Base-by-base conservation (phyloP, 2,329 filamentous ascomycete genomes). In the Fusarium keratoplasticum region DNA sequence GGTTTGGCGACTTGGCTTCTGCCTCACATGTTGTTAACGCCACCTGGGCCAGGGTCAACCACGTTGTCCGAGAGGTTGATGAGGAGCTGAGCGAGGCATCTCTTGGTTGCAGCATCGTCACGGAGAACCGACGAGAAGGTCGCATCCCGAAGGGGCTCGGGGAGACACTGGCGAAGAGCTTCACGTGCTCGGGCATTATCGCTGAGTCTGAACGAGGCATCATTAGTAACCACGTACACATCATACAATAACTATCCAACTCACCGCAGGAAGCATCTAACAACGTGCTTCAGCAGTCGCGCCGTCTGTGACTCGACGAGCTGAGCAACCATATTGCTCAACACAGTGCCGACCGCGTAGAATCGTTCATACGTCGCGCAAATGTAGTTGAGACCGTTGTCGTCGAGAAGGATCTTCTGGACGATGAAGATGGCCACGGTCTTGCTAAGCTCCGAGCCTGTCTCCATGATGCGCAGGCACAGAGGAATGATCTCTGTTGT, bases 341-440 rank as follows among this genome's bases (percentile, higher is more conserved):
- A 87, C 7, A 99, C 96, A 1, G 96, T 99, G 7, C 96, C 96
- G 6, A 99, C 96, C 9, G 96, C 96, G 78, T 98, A 99, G 84
- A 99, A 99, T 22, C 96, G 91, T 87, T 99, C 96, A 79, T 99
- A 99, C 1, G 96, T 99, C 74, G 97, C 96, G 84, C 96, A 99
- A 68, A 99, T 99, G 84, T 99, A 99, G 80, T 96, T 96, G 72
- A 99, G 89, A 5, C 96, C 96, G 79, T 97, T 96, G 79, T 99
- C 96, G 81, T 99, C 96, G 4, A 99, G 90, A 61, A 99, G 86
- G 29, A 99, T 99, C 88, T 99, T 99, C 84, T 99, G 96, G 20
- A 99, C 96, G 79, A 99, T 99, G 86, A 99, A 99, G 79, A 99
- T 99, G 67, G 96, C 96, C 16, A 99, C 96, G 1, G 96, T 99